A percentile compares a stretch with the other conserved stretches of the same genome.
phyloP scores from a whole-genome alignment of 225 moss, liverwort and hornwort genomes.

The Asterella californica region DNA sequence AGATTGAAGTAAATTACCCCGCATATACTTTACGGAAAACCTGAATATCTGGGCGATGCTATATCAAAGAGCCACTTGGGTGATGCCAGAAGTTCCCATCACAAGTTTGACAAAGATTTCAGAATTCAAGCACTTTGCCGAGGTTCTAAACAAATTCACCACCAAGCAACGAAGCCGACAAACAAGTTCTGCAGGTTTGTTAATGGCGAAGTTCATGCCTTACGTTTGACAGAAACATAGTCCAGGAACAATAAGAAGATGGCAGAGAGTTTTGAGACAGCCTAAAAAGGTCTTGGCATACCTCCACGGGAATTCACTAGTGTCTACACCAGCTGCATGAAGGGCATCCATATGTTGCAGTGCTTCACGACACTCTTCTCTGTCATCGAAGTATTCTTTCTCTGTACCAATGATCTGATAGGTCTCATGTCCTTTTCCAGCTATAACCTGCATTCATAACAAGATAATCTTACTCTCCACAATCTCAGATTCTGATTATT shows the following conservation, averaged over 20 bases:
- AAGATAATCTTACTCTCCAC: not conserved
- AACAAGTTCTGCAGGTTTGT: not conserved
- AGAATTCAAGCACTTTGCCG: not conserved
- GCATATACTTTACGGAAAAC: no score
- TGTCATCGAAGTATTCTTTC: slow-evolving; percentile 86
- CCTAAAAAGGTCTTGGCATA: slow-evolving; percentile 5
- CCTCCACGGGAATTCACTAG: slow-evolving; percentile 99
- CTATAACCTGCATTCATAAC: slow-evolving; percentile 60
- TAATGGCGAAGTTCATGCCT: not conserved
- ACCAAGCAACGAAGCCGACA: not conserved
- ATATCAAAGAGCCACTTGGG: not conserved
- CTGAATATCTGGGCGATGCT: not conserved
- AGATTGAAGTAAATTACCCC: no score
- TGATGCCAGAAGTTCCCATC: not conserved
- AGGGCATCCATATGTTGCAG: slow-evolving; percentile 93
- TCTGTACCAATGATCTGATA: slow-evolving; percentile 84
- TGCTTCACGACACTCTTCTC: slow-evolving; percentile 96
- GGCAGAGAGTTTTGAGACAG: not conserved
- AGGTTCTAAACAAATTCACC: not conserved
- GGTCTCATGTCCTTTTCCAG: slow-evolving; percentile 98
- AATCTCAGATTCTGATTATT: not conserved
- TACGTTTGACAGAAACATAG: no score
- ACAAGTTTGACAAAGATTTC: not conserved
- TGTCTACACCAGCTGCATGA: slow-evolving; percentile 96
- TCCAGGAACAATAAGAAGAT: no score